Base-by-base conservation (phyloP, 352 stramenopile genomes). In the Pythium coloratum region DNA sequence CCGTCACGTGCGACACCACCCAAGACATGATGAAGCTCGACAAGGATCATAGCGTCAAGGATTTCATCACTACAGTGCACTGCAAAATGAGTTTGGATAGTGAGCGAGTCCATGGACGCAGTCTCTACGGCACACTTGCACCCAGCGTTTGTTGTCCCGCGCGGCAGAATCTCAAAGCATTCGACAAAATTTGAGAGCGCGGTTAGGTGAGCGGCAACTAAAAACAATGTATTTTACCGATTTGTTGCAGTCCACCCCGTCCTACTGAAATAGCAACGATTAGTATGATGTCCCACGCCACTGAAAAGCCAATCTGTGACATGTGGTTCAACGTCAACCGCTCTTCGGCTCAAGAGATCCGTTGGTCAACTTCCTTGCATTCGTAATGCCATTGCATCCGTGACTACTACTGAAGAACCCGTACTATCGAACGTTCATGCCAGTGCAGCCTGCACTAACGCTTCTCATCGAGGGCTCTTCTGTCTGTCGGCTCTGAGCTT, bases 121-220 rank as follows among this genome's bases (percentile, higher is more conserved):
- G 20, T 24, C 20, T 24, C 20, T 24, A 24, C 20, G 20, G 20
- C 20, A 24, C 20, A 24, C 20, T 24, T 24, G 20, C 20, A 24
- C 20, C 20, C 20, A 24, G 20, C 20, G 20, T 24, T 24, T 24
- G 20, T 42, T 42, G 36, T 9, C 6, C 36, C 36, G 36, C 36
- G 20, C 9, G 36, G 10, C 36, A 38, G 28, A 57, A 57, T 57
- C 51, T 57, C 26, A 12, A 57, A 57, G 16, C 18, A 50, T 38
- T 55, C 57, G 14, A 20, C 28, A 44, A 40, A 55, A 46, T 34
- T 50, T 55, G 46, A 20, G 59, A 69, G 62, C 55, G 55, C 46
- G 62, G 32, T 62, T 69, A 69, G 62, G 62, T 56, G 62, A 62
- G 49, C 62, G 44, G 34, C 32, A 30, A 6, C 14, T 7, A 6